A percentile compares a stretch with the other conserved stretches of the same genome.
Conservation (phyloP, 225 moss, liverwort and hornwort species). For the Climacium dendroides region DNA sequence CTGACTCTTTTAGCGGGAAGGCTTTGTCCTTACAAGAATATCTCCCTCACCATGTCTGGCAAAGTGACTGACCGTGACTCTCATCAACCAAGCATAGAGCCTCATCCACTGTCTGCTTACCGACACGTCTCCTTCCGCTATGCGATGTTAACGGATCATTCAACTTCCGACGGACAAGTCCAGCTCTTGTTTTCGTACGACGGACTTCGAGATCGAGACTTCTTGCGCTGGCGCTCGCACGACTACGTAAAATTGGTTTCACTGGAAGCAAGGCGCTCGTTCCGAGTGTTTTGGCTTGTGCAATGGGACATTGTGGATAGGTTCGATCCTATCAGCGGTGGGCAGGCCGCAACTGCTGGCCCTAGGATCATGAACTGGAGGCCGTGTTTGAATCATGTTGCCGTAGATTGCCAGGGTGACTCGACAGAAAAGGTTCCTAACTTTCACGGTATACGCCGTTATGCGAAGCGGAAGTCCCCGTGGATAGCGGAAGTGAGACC, state of each 20-base stretch:
- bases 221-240: not conserved
- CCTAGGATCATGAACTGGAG: not conserved
- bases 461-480: not conserved
- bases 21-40: not conserved
- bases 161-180: not conserved
- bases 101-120: not conserved
- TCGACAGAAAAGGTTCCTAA: not conserved
- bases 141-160: not conserved
- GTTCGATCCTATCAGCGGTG: not conserved
- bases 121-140: not conserved
- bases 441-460: not conserved
- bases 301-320: constrained; percentile 1
- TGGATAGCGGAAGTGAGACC: not conserved
- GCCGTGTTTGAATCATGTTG: not conserved
- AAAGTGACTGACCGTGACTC: not conserved
- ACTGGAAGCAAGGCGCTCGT: not conserved
- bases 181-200: not conserved
- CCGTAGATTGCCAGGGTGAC: not conserved
- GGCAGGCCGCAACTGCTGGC: not conserved
- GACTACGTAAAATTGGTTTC: not conserved
- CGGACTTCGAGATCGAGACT: not conserved
- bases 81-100: not conserved
- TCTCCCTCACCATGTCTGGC: not conserved
- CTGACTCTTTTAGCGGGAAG: not conserved
- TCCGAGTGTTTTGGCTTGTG: not conserved